Evolutionary conservation across 306 rosid genomes (phyloP).

Genomic region (Echinosophora koreensis): DNA sequence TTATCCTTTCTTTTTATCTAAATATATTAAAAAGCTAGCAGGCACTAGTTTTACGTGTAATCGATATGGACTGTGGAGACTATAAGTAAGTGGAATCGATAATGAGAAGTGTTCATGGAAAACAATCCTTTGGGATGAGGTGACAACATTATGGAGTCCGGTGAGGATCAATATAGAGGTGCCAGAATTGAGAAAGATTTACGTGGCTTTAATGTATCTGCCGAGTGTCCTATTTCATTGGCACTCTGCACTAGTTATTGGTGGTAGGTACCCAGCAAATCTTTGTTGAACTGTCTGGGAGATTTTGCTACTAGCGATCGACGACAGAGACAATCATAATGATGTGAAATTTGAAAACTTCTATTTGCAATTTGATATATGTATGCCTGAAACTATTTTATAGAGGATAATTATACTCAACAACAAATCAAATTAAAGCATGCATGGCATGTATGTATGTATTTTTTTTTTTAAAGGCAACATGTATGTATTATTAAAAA

Average conservation of each 20-base stretch:
- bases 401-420: background rate
- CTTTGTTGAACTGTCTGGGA: constrained; percentile 31
- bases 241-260: constrained; percentile 28
- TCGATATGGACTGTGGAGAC: too few species aligned
- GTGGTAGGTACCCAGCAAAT: constrained; percentile 36
- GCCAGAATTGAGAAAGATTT: background rate
- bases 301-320: background rate
- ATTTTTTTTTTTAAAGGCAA: too few species aligned
- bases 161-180: constrained; percentile 15
- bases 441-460: too few species aligned
- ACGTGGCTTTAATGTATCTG: background rate
- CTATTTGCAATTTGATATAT: background rate
- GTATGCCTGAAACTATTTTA: background rate
- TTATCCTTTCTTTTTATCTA: too few species aligned
- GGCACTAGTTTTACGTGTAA: too few species aligned
- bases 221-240: background rate
- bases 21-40: too few species aligned
- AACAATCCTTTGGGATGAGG: background rate
- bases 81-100: constrained; percentile 8
- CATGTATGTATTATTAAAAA: too few species aligned
- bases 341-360: constrained; percentile 30
- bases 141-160: constrained; percentile 4
- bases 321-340: constrained; percentile 16
- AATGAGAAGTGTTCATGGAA: background rate
- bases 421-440: background rate